A percentile compares a stretch with the other conserved stretches of the same genome.
phyloP scores from a whole-genome alignment of 1,284 basidiomycete species.

The Irpex sp. region DNA sequence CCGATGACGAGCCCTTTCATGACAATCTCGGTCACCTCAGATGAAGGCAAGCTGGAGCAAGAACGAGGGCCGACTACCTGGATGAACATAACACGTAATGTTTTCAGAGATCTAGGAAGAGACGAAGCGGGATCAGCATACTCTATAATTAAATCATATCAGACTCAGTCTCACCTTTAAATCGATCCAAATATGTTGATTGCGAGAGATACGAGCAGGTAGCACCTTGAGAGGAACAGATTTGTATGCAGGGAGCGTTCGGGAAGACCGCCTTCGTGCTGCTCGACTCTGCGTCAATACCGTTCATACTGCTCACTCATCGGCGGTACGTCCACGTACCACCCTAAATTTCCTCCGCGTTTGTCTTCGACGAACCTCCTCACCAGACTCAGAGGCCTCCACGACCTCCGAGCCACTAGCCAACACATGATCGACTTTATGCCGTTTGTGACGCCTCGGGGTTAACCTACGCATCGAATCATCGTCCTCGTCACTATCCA shows the following conservation, averaged over 20 bases:
- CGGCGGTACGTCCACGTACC: slow-evolving; percentile 16
- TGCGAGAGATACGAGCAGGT: slow-evolving; percentile 39
- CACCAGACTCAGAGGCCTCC: slow-evolving; percentile 8
- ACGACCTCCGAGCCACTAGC: slow-evolving; percentile 4
- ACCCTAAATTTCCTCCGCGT: background rate
- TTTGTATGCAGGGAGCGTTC: slow-evolving; percentile 45
- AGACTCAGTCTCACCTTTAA: slow-evolving; percentile 42
- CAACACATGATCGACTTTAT: background rate
- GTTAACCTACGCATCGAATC: background rate
- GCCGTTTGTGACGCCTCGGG: background rate
- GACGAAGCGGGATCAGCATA: background rate
- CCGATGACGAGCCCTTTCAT: slow-evolving; percentile 19
- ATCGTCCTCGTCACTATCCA: background rate
- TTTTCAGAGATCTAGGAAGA: slow-evolving; percentile 29
- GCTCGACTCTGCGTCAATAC: background rate
- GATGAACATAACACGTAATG: slow-evolving; percentile 27
- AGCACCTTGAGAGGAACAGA: slow-evolving; percentile 38
- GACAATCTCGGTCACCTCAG: slow-evolving; percentile 22
- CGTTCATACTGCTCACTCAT: background rate
- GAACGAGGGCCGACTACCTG: slow-evolving; percentile 17
- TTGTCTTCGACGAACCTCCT: background rate
- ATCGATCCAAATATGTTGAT: slow-evolving; percentile 45
- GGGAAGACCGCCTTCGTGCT: slow-evolving; percentile 15
- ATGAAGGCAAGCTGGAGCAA: slow-evolving; percentile 26
- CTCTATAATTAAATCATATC: too few relatives aligned